Conservation (phyloP, 805 yeast species). For the Saturnispora sekii region DNA sequence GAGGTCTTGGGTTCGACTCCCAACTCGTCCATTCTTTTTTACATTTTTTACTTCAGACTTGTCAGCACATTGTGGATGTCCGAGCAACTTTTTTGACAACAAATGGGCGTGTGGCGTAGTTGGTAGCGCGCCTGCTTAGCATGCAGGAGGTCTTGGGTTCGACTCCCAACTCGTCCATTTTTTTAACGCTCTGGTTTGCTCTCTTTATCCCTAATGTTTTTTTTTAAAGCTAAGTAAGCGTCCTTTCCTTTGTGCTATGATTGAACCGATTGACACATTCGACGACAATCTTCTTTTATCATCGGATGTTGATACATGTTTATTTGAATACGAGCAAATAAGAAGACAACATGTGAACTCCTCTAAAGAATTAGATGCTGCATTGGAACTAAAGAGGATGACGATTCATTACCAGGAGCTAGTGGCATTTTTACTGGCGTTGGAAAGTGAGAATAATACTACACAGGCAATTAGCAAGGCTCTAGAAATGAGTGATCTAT, state of each 20-base stretch:
- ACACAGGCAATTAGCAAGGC: neutral
- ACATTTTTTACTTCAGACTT: too few species aligned
- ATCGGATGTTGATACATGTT: neutral
- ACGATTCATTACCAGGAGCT: slow-evolving; percentile 1
- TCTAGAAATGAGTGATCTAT: neutral
- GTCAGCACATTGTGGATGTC: too few species aligned
- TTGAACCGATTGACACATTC: neutral
- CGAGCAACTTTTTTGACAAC: neutral
- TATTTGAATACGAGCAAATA: slow-evolving; percentile 4
- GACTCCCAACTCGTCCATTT: slow-evolving; percentile 70
- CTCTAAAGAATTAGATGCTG: neutral
- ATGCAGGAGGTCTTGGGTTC: slow-evolving; percentile 78
- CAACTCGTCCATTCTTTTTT: slow-evolving; percentile 42
- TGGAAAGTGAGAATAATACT: neutral
- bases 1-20: slow-evolving; percentile 79
- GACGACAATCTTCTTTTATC: neutral
- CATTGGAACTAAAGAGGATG: neutral
- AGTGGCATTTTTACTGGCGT: neutral
- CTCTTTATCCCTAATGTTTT: neutral
- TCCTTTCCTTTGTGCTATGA: neutral
- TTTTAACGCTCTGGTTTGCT: neutral
- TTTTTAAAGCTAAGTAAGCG: too few species aligned
- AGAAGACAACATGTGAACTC: neutral
- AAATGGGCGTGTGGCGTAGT: slow-evolving; percentile 71
- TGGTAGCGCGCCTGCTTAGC: slow-evolving; percentile 79